These are phyloP conservation scores for Heliocybe sulcata DNA, from an alignment of 1,284 basidiomycete species.

Conservation along the genomic window DNA sequence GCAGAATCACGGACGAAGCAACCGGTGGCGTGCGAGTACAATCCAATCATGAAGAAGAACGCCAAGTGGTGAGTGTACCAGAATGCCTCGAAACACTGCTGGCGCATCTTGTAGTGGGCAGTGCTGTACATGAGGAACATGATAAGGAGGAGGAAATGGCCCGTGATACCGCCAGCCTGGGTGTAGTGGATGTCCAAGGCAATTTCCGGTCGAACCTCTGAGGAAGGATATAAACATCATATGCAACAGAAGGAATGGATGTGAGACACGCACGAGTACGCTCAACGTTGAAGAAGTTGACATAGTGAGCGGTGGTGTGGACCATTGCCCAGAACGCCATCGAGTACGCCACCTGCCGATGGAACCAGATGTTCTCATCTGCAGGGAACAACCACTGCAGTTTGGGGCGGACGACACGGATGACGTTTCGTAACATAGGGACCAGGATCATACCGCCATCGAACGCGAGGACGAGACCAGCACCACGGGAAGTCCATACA, in stretches of 20 bases:
- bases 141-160: slow-evolving; percentile 86
- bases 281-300: slow-evolving; percentile 87
- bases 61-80: slow-evolving; percentile 92
- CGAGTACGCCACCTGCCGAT: slow-evolving; percentile 85
- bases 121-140: slow-evolving; percentile 85
- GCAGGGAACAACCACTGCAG: slow-evolving; percentile 75
- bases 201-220: slow-evolving; percentile 70
- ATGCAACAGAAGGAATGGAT: neutral
- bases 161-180: slow-evolving; percentile 80
- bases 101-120: slow-evolving; percentile 75
- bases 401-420: slow-evolving; percentile 73
- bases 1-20: slow-evolving; percentile 85
- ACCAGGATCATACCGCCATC: slow-evolving; percentile 79
- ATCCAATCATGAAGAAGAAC: slow-evolving; percentile 85
- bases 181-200: slow-evolving; percentile 82
- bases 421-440: slow-evolving; percentile 80
- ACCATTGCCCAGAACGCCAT: slow-evolving; percentile 85
- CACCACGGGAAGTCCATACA: slow-evolving; percentile 83
- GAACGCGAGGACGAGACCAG: slow-evolving; percentile 79
- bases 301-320: slow-evolving; percentile 85
- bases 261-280: slow-evolving; percentile 50
- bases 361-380: slow-evolving; percentile 91
- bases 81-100: slow-evolving; percentile 87
- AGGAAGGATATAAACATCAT: slow-evolving; percentile 4
- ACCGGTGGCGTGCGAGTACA: slow-evolving; percentile 85